Evolutionary conservation across 2,329 filamentous ascomycete genomes (phyloP), one percentile per base, ranked within the genome.

Genomic region (Coniochaeta sp.): DNA sequence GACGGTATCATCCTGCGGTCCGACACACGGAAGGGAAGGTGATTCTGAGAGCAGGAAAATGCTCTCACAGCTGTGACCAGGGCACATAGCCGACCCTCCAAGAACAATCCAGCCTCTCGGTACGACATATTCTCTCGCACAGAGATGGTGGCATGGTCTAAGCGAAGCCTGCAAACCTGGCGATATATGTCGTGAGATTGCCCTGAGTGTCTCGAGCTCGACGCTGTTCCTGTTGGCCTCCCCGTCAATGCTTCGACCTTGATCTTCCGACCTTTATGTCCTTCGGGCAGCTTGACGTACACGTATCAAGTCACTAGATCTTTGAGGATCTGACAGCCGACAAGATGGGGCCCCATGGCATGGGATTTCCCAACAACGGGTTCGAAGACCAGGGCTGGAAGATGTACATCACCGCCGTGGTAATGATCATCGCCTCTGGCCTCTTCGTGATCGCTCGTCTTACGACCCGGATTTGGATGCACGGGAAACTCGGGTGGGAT

Each of bases 291-390:
- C 31, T 33, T 10, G n/a, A 5, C 31, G 31, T 33, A 33, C 31
- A 14, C 7, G 31, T 13, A 33, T n/a, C 13, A 33, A 14, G 6
- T 14, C 31, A 14, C 31, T 14, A 13, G 13, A 6, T 7, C 13
- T n/a, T 6, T n/a, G n/a, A n/a, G 31, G n/a, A n/a, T 33, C 31
- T 14, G 31, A 13, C 31, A 33, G 13, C 28, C 13, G n/a, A n/a
- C 28, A 13, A 33, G 31, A 55, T 55, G 53, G 53, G 50, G 2
- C 38, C 47, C 40, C 33, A 52, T 26, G 53, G 53, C 40, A 52
- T 52, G 38, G 53, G 53, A 5, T 51, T 50, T 22, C 53, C 53
- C 31, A 20, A 40, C 28, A 31, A 55, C 28, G 53, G 53, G 31
- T n/a, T 48, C 24, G 50, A 52, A 31, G 38, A 55, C 38, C 47